A percentile compares a stretch with the other conserved stretches of the same genome.
Evolutionary conservation across 139 green algal genomes (phyloP).

Genomic region (Chlorella sp.): DNA sequence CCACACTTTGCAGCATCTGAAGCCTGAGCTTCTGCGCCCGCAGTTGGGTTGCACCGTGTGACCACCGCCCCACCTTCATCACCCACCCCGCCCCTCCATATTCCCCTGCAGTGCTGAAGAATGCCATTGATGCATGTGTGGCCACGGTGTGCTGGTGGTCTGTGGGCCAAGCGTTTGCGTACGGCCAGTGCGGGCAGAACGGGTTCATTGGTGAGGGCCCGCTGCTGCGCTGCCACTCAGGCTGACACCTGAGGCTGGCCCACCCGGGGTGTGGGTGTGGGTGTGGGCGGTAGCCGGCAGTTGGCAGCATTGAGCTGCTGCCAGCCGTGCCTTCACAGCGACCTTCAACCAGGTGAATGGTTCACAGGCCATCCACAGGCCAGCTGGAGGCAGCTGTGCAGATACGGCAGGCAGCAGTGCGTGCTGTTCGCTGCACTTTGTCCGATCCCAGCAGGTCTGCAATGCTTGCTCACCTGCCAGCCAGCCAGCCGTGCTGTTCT

Average conservation of each 20-base stretch:
- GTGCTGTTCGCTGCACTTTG: neutral
- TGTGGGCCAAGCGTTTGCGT: constrained; percentile 73
- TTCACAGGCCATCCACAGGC: no score
- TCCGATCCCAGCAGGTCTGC: no score
- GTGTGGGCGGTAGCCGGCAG: no score
- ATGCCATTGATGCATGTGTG: constrained; percentile 32
- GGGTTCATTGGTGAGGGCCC: constrained; percentile 53
- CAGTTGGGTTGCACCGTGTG: neutral
- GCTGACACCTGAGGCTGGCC: no score
- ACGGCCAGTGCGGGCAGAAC: constrained; percentile 49
- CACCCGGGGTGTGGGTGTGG: no score
- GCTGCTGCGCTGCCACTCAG: neutral
- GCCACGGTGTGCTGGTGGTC: constrained; percentile 58
- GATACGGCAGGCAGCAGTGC: no score
- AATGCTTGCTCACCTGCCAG: neutral
- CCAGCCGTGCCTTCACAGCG: no score
- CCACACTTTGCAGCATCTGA: neutral
- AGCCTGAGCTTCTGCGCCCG: neutral
- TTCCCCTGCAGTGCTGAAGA: constrained; percentile 11
- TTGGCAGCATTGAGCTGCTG: no score
- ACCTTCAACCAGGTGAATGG: no score
- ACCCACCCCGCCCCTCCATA: neutral
- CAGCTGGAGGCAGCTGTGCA: no score
- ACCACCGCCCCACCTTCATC: no score
- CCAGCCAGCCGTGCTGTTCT: neutral